phyloP scores from a whole-genome alignment of 2,329 filamentous ascomycete species.

The Gnomoniopsis sp. region DNA sequence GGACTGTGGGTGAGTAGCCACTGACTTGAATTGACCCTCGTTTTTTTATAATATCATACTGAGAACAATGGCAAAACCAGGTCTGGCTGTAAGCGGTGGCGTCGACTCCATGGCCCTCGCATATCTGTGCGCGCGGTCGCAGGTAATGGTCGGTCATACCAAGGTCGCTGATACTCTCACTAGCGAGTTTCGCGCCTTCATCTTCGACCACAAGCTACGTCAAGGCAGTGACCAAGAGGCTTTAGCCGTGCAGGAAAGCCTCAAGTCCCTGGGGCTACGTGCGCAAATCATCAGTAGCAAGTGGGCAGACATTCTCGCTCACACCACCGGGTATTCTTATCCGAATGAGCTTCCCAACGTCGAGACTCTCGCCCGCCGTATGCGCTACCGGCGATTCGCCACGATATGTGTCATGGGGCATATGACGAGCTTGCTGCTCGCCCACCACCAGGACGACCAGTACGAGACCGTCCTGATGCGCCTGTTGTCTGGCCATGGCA shows the following conservation, averaged over 20 bases:
- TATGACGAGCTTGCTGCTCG: slow-evolving; percentile 66
- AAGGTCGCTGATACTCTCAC: slow-evolving; percentile 44
- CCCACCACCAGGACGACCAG: slow-evolving; percentile 87
- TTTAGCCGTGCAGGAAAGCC: slow-evolving; percentile 35
- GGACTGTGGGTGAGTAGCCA: slow-evolving; percentile 44
- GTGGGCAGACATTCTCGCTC: slow-evolving; percentile 47
- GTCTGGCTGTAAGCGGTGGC: slow-evolving; percentile 83
- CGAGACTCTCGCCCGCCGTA: slow-evolving; percentile 70
- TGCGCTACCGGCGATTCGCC: slow-evolving; percentile 72
- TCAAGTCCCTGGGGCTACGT: slow-evolving; percentile 33
- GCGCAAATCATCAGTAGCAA: slow-evolving; percentile 31
- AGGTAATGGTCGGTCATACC: slow-evolving; percentile 29
- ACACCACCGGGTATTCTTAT: slow-evolving; percentile 13
- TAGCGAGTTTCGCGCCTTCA: slow-evolving; percentile 38
- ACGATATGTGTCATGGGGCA: slow-evolving; percentile 47
- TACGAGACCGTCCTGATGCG: slow-evolving; percentile 87
- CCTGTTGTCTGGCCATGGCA: slow-evolving; percentile 62
- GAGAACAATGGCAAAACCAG: slow-evolving; percentile 33
- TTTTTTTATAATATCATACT: not conserved
- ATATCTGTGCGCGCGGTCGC: slow-evolving; percentile 59
- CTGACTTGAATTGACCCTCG: too few species aligned
- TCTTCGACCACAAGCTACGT: slow-evolving; percentile 59
- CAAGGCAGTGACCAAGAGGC: slow-evolving; percentile 52
- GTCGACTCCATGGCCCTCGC: slow-evolving; percentile 98
- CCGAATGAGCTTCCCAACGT: slow-evolving; percentile 57